Base-by-base conservation (phyloP, 2,329 filamentous ascomycete genomes). In the Fusarium sp. region DNA sequence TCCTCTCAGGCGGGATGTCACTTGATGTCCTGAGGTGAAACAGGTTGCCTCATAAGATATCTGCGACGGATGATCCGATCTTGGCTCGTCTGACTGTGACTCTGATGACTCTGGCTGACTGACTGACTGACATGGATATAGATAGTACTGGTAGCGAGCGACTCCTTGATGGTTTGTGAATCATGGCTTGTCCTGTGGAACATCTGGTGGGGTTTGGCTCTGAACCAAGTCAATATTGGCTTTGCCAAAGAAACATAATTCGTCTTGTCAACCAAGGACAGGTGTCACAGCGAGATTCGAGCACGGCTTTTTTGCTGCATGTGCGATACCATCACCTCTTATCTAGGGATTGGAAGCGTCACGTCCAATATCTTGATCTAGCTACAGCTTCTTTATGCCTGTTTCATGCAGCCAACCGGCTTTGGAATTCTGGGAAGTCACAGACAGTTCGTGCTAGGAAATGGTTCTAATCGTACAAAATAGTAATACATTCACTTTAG, bases 21-120 rank as follows among this genome's bases (percentile, higher is more conserved):
- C 68, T 71, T 71, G 68, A 71, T 54, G 59, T 45, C 50, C 34
- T 37, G 53, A 65, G 25, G 64, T 71, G 68, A 71, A 71, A 71
- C 68, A 69, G 55, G 60, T 42, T 71, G 68, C 59, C 54, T 65
- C 67, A 67, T 64, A 68, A 64, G 48, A 60, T 64, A 54, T 56
- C 27, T 40, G 40, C 45, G 41, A 48, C 42, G 37, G 54, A 64
- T 63, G 63, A 54, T 64, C 45, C 54, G 45, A 46, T 23, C 13
- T 57, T 30, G 50, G 40, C 49, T 68, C 60, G 53, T 67, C 62
- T 70, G 49, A 53, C 49, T 53, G 34, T 23, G 40, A 16, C 14
- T 16, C 61, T 67, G 48, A 41, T 23, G 40, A 18, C 32, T n/a
- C 54, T 30, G 50, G 25, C 49, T 63, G 34, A 37, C 32, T n/a